Conservation (phyloP, 202 grass and related monocot species). For the Cymbopogon flexuosus region DNA sequence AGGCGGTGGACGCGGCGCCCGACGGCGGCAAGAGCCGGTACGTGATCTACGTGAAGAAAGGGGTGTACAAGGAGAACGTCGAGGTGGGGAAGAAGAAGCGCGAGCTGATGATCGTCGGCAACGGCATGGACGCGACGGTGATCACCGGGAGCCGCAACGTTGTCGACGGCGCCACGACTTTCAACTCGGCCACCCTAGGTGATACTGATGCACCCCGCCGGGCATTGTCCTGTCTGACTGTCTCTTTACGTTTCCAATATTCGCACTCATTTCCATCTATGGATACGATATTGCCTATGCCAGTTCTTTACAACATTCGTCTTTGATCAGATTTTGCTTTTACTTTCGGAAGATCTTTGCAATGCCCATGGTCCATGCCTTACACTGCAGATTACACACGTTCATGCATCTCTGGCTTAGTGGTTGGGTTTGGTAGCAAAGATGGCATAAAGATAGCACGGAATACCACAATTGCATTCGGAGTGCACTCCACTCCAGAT, state of each 20-base stretch:
- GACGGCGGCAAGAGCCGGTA: slow-evolving; percentile 37
- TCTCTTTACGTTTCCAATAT: slow-evolving; percentile 6
- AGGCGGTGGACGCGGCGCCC: slow-evolving; percentile 56
- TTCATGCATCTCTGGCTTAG: not conserved
- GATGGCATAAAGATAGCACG: not conserved
- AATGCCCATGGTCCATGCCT: not conserved
- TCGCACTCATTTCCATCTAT: not conserved
- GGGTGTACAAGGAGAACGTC: slow-evolving; percentile 68
- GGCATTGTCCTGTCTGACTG: not conserved
- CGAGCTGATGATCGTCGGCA: slow-evolving; percentile 61
- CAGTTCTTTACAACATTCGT: too few relatives aligned
- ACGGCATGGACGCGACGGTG: slow-evolving; percentile 64
- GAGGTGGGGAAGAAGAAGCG: slow-evolving; percentile 55
- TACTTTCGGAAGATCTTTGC: not conserved
- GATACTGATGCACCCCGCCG: slow-evolving; percentile 21
- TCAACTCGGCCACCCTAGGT: slow-evolving; percentile 60
- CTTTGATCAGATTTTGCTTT: too few relatives aligned
- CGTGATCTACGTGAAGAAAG: slow-evolving; percentile 71
- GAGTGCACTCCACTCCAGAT: not conserved
- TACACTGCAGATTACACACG: not conserved
- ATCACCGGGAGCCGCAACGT: slow-evolving; percentile 74
- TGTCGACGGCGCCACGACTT: slow-evolving; percentile 63
- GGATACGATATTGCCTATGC: too few relatives aligned
- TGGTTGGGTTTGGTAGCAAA: not conserved
- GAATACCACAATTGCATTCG: not conserved